These are phyloP conservation scores for Clavaria fumosa DNA, from an alignment of 768 basidiomycete species.

Conservation along the genomic window DNA sequence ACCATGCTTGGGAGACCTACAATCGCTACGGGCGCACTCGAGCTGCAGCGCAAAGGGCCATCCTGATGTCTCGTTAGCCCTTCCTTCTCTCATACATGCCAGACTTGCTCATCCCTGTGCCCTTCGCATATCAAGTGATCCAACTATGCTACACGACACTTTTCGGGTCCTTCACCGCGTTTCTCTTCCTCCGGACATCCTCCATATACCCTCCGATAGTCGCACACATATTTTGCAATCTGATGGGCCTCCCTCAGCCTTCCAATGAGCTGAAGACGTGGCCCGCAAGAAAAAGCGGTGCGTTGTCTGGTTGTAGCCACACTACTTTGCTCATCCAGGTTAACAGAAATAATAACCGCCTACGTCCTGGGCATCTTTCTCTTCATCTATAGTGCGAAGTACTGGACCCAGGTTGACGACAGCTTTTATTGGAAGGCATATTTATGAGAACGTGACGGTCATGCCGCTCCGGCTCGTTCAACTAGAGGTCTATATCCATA, in stretches of 20 bases:
- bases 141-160: constrained; percentile 52
- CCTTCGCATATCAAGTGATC: background rate
- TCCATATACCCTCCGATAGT: constrained; percentile 65
- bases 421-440: constrained; percentile 27
- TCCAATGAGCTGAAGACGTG: constrained; percentile 36
- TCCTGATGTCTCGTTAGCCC: constrained; percentile 36
- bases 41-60: constrained; percentile 48
- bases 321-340: too few relatives aligned
- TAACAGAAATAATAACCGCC: constrained; percentile 25
- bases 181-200: constrained; percentile 73
- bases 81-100: constrained; percentile 1
- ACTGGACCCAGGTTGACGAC: constrained; percentile 30
- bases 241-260: constrained; percentile 80
- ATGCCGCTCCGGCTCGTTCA: too few relatives aligned
- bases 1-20: constrained; percentile 84
- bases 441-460: too few relatives aligned
- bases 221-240: constrained; percentile 85
- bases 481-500: background rate
- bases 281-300: constrained; percentile 35
- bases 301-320: too few relatives aligned
- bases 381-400: constrained; percentile 37
- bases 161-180: constrained; percentile 81
- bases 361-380: constrained; percentile 47
- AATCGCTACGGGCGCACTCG: constrained; percentile 53
- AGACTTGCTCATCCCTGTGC: background rate